These are phyloP conservation scores for Talaromyces thailandensis DNA, from an alignment of 495 filamentous ascomycete species.

Conservation along the genomic window DNA sequence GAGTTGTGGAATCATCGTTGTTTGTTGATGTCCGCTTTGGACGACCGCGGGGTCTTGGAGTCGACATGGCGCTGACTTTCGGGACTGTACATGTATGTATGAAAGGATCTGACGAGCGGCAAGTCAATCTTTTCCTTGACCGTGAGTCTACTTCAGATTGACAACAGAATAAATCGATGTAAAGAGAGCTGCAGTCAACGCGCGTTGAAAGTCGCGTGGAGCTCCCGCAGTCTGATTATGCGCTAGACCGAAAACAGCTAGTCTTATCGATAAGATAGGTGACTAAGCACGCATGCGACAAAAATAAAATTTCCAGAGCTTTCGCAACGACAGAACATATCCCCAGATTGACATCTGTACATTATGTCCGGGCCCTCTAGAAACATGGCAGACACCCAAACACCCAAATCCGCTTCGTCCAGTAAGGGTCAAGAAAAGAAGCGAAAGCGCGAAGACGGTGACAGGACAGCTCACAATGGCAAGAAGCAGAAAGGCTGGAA, in stretches of 20 bases:
- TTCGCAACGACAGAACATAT: not conserved
- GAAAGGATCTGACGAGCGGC: not conserved
- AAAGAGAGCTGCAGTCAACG: not conserved
- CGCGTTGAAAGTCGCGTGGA: slow-evolving; percentile 12
- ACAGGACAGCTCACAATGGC: slow-evolving; percentile 1
- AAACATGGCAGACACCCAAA: slow-evolving; percentile 2
- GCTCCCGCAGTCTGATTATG: not conserved
- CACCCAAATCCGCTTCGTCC: not conserved
- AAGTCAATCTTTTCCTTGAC: not conserved
- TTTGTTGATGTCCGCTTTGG: slow-evolving; percentile 5
- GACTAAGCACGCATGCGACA: slow-evolving; percentile 16
- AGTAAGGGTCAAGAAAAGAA: not conserved
- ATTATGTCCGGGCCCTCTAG: not conserved
- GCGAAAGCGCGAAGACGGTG: slow-evolving; percentile 1
- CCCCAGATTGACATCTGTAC: not conserved
- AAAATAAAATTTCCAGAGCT: slow-evolving; percentile 6
- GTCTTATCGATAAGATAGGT: slow-evolving; percentile 30
- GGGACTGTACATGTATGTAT: not conserved
- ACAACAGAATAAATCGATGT: not conserved
- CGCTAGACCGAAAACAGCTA: not conserved
- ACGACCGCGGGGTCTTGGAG: slow-evolving; percentile 28
- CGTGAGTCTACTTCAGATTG: not conserved
- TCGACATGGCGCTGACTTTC: slow-evolving; percentile 18
- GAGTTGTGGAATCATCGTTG: not conserved
- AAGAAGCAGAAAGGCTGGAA: not conserved